Evolutionary conservation across 768 basidiomycete genomes (phyloP).

Genomic region (Panaeolus cyanescens): DNA sequence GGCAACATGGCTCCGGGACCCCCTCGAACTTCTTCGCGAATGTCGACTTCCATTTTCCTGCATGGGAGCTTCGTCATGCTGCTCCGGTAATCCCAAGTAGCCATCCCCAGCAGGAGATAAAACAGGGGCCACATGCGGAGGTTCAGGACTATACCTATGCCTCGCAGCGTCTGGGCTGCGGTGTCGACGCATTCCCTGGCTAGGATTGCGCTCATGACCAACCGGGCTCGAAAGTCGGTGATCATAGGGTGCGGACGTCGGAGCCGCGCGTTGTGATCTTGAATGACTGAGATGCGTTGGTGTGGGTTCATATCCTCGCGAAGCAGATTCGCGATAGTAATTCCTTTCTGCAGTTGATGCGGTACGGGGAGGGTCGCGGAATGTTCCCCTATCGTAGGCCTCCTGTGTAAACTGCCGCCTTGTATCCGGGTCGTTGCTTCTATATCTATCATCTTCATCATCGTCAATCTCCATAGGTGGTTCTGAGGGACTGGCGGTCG

Average conservation of each 20-base stretch:
- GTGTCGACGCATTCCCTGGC: too few relatives aligned
- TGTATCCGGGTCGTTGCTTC: neutral
- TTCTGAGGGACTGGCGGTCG: neutral
- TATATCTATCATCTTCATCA: neutral
- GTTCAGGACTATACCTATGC: neutral
- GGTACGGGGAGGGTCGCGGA: neutral
- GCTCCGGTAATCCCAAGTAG: neutral
- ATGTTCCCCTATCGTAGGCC: neutral
- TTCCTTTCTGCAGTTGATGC: neutral
- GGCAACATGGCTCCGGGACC: neutral
- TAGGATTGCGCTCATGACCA: too few relatives aligned
- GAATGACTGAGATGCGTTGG: neutral
- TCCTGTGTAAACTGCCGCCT: neutral
- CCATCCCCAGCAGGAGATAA: neutral
- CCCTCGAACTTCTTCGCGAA: neutral
- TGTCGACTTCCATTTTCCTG: neutral
- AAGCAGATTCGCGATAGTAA: neutral
- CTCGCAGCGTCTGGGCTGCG: neutral
- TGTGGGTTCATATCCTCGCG: neutral
- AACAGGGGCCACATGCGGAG: neutral
- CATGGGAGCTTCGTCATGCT: neutral
- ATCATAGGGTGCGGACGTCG: neutral
- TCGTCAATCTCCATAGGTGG: neutral
- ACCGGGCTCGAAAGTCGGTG: neutral
- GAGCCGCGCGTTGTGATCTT: neutral